Percentiles rank a stretch among this genome's conserved stretches.
Evolutionary conservation across 1,284 basidiomycete species (phyloP).

Genomic region (Cutaneotrichosporon cavernicola): DNA sequence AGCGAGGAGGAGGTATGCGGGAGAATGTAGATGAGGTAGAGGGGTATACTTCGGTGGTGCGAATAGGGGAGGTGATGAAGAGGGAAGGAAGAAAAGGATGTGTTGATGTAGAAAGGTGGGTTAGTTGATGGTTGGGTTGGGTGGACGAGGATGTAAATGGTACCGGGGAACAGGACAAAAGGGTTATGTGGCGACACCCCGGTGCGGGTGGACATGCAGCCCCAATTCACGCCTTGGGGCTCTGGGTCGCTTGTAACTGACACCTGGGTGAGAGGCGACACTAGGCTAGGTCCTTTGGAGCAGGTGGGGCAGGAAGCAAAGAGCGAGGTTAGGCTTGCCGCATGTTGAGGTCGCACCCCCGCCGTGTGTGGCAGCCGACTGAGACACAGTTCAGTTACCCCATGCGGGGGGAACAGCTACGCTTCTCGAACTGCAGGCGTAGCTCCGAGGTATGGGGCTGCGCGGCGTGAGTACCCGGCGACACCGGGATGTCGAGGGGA

Average conservation of each 20-base stretch:
- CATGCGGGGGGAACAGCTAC: not conserved
- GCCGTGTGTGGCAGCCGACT: not conserved
- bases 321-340: not conserved
- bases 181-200: not conserved
- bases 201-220: not conserved
- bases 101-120: not conserved
- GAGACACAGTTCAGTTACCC: not conserved
- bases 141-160: no score
- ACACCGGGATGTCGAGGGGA: not conserved
- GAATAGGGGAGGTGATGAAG: not conserved
- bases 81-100: not conserved
- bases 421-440: not conserved
- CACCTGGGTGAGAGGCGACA: not conserved
- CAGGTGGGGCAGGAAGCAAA: not conserved
- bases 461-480: not conserved
- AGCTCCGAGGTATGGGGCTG: not conserved
- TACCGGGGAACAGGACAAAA: not conserved
- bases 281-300: not conserved
- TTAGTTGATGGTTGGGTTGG: not conserved
- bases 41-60: slow-evolving; percentile 2
- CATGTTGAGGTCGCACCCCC: not conserved
- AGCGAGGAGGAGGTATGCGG: not conserved
- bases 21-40: not conserved
- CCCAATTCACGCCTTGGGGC: not conserved
- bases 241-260: not conserved